phyloP scores from a whole-genome alignment of 2,329 filamentous ascomycete species.

The Claviceps citrina region DNA sequence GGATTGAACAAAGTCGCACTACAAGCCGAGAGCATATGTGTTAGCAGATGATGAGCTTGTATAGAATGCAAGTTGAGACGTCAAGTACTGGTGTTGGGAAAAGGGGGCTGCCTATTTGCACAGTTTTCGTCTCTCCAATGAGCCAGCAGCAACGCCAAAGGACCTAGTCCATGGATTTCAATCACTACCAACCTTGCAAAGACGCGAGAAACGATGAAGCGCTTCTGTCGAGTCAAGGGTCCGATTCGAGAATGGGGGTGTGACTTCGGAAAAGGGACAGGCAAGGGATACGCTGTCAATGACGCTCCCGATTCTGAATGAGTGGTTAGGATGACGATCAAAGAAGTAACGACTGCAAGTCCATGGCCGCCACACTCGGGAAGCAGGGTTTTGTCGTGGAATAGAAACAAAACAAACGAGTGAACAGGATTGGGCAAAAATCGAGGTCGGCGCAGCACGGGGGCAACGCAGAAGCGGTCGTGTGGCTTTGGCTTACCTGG shows the following conservation, averaged over 20 bases:
- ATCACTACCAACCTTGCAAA: slow-evolving; percentile 10
- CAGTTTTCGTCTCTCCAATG: neutral
- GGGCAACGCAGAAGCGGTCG: slow-evolving; percentile 7
- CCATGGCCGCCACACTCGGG: neutral
- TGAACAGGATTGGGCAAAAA: slow-evolving; percentile 3
- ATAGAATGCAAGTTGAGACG: neutral
- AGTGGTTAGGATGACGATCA: slow-evolving; percentile 4
- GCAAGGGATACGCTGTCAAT: slow-evolving; percentile 6
- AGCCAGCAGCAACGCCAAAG: neutral
- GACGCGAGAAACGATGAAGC: slow-evolving; percentile 4
- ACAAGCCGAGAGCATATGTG: neutral
- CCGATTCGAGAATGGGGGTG: neutral
- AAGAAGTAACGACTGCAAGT: neutral
- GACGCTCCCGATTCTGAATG: slow-evolving; percentile 7
- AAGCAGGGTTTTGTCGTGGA: neutral
- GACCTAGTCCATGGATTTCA: neutral
- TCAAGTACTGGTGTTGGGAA: neutral
- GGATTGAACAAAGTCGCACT: neutral
- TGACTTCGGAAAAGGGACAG: slow-evolving; percentile 3
- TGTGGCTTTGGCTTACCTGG: slow-evolving; percentile 19
- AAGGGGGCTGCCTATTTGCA: neutral
- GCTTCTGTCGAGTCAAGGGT: slow-evolving; percentile 7
- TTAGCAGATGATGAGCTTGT: neutral
- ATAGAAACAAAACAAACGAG: slow-evolving; percentile 6
- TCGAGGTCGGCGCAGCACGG: slow-evolving; percentile 5